Evolutionary conservation across 768 basidiomycete species (phyloP).

Genomic region (Pilatotrama ljubarskyi): DNA sequence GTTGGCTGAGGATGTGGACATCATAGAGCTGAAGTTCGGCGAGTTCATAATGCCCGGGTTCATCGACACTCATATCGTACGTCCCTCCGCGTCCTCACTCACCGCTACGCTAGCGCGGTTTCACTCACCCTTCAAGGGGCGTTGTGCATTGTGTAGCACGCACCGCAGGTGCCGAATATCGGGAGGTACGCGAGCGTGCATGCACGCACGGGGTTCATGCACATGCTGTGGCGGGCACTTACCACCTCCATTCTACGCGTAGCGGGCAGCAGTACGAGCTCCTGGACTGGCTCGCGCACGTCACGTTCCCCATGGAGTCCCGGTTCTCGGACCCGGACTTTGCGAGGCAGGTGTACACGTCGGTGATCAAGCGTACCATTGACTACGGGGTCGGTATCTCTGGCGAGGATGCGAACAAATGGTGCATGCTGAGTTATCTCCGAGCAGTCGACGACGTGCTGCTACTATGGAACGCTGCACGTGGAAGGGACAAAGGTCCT

Average conservation of each 20-base stretch:
- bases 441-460: constrained; percentile 86
- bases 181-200: constrained; percentile 46
- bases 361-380: constrained; percentile 71
- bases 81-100: constrained; percentile 27
- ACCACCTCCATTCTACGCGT: constrained; percentile 2
- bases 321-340: constrained; percentile 70
- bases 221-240: background rate
- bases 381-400: constrained; percentile 65
- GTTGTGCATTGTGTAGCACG: constrained; percentile 50
- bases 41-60: constrained; percentile 85
- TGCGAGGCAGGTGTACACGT: constrained; percentile 65
- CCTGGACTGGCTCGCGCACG: constrained; percentile 80
- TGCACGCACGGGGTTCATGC: background rate
- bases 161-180: constrained; percentile 75
- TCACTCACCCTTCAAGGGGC: background rate
- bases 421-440: background rate
- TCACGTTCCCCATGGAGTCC: constrained; percentile 88
- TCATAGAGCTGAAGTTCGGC: constrained; percentile 42
- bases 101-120: background rate
- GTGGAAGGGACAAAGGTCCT: constrained; percentile 77
- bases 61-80: constrained; percentile 88
- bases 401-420: background rate
- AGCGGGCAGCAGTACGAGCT: constrained; percentile 87
- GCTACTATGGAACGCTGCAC: constrained; percentile 87
- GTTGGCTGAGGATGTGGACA: constrained; percentile 31